Conservation (phyloP, 768 basidiomycete species). For the Rhizopogon vulgaris region DNA sequence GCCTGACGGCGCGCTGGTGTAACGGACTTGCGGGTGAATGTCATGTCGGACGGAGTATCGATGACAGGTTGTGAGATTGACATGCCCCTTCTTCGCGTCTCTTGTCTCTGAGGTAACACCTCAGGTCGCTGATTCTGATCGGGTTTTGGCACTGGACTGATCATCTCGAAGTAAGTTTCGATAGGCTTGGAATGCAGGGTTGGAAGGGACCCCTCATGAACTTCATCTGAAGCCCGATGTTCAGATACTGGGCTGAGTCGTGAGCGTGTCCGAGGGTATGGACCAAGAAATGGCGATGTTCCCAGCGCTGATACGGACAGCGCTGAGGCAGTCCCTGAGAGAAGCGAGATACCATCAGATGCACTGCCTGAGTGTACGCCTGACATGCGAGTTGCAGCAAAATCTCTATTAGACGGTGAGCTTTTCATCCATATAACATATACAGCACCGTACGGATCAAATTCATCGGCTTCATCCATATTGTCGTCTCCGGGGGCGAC, state of each 20-base stretch:
- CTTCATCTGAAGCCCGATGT: slow-evolving; percentile 29
- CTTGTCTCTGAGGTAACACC: slow-evolving; percentile 15
- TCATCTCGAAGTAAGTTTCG: slow-evolving; percentile 50
- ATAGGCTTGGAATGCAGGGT: slow-evolving; percentile 20
- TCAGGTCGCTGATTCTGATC: slow-evolving; percentile 13
- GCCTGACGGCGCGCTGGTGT: slow-evolving; percentile 34
- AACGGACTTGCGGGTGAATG: slow-evolving; percentile 52
- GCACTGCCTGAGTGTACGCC: slow-evolving; percentile 51
- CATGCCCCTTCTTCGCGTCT: slow-evolving; percentile 22
- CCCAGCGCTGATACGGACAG: slow-evolving; percentile 48
- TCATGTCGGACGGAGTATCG: slow-evolving; percentile 20
- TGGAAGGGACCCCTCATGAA: slow-evolving; percentile 16
- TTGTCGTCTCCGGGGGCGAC: slow-evolving; percentile 41
- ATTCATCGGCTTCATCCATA: slow-evolving; percentile 66
- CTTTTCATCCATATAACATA: not conserved
- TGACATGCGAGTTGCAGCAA: slow-evolving; percentile 52
- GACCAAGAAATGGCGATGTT: slow-evolving; percentile 40
- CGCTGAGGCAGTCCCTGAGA: slow-evolving; percentile 45
- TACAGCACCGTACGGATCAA: slow-evolving; percentile 60
- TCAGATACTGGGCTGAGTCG: slow-evolving; percentile 65
- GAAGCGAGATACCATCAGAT: slow-evolving; percentile 56
- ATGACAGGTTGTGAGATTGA: slow-evolving; percentile 21
- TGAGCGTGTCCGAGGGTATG: slow-evolving; percentile 31
- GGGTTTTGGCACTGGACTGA: slow-evolving; percentile 34
- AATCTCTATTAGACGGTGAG: slow-evolving; percentile 43